Evolutionary conservation across 495 filamentous ascomycete species (phyloP).

Genomic region (Xylona heveae): DNA sequence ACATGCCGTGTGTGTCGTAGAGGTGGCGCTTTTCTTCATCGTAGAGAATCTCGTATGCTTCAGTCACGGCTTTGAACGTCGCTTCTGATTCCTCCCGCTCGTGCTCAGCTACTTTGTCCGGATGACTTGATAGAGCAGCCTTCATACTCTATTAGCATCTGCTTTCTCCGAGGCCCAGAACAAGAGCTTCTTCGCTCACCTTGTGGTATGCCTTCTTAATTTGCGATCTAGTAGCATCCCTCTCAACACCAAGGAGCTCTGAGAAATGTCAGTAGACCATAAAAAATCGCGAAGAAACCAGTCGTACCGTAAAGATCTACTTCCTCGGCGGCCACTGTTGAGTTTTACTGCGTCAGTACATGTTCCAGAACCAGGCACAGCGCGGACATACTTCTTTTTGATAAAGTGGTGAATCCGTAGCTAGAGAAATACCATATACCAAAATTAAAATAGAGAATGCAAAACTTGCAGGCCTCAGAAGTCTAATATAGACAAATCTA

Average conservation of each 20-base stretch:
- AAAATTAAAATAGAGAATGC: too few species aligned
- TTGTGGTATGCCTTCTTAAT: conserved; percentile 97
- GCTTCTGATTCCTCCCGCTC: conserved; percentile 66
- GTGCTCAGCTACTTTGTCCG: conserved; percentile 84
- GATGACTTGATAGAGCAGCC: conserved; percentile 77
- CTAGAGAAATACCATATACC: too few species aligned
- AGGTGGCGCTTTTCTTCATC: conserved; percentile 83
- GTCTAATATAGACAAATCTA: too few species aligned
- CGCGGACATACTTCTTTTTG: too few species aligned
- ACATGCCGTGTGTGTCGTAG: conserved; percentile 90
- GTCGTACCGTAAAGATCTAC: conserved; percentile 47
- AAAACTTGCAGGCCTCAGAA: too few species aligned
- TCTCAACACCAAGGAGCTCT: conserved; percentile 61
- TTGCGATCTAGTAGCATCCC: conserved; percentile 50
- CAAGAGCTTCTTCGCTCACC: conserved; percentile 23
- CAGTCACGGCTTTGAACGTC: conserved; percentile 74
- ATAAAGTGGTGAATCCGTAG: too few species aligned
- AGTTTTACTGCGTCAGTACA: too few species aligned
- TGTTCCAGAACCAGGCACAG: too few species aligned
- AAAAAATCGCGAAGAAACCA: conserved; percentile 2
- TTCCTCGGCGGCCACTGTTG: conserved; percentile 23
- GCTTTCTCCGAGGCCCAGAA: conserved; percentile 1
- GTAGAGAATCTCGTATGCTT: conserved; percentile 93
- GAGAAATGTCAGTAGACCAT: conserved; percentile 6
- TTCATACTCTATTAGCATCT: conserved; percentile 14